Evolutionary conservation across 192 early-diverging fungal genomes (phyloP), one percentile per base, ranked within the genome.

Genomic region (Chytriomyces sp.): DNA sequence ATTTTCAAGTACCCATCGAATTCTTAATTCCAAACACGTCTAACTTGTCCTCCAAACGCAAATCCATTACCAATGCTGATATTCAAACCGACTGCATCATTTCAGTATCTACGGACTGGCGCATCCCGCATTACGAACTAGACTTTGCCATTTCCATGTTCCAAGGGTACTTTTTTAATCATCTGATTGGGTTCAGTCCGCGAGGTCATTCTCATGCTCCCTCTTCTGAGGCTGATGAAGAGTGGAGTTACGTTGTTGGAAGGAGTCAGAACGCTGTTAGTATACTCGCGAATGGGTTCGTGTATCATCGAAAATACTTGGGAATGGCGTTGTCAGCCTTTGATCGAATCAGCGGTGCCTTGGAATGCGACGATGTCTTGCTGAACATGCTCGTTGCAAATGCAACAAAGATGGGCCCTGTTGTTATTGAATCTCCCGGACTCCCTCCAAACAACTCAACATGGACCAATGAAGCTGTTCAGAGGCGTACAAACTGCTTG

Each of bases 331-430:
- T 61, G 26, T 46, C 61, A 13, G 43, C 16, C 26, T 45, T 47
- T 7, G 47, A 26, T 23, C 5, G 6, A 24, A 23, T 11, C 20
- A 63, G 62, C 20, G 23, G 73, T 11, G 24, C 20, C 10, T 3
- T 6, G 73, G 24, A 35, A 24, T 75, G 73, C n/a, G 63, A 81
- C 24, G 80, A 59, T 66, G 67, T 80, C 7, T 48, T 81, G 63
- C 45, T 81, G 2, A 81, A 81, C 57, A 72, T 81, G 67, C 47
- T 81, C 28, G 49, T 81, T 50, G 76, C 80, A 28, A 76, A 81
- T 45, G 50, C 5, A 10, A 81, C 80, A 7, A 48, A 49, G 3
- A 46, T 23, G 50, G 67, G 77, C 0, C 80, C 80, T 3, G 80
- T 81, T 16, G 57, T 81, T 50, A 79, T 81, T 46, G 69, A 53